These are phyloP conservation scores for Parascedosporium putredinis DNA, from an alignment of 2,329 filamentous ascomycete species.

Conservation along the genomic window DNA sequence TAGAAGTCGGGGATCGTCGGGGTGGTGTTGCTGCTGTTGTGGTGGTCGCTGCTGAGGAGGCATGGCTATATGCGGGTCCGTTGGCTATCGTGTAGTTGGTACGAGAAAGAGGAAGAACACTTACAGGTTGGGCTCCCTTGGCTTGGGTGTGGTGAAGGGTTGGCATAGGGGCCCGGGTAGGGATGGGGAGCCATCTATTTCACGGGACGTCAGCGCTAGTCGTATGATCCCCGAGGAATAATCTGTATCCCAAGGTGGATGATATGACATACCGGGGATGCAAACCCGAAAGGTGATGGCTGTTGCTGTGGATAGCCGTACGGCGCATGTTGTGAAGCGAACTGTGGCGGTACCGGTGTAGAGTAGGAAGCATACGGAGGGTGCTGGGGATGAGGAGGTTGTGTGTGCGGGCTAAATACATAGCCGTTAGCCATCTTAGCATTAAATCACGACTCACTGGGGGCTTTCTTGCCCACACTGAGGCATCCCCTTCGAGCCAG, in stretches of 20 bases:
- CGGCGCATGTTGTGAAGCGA: not conserved
- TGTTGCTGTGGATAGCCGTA: conserved; percentile 4
- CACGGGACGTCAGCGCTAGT: not conserved
- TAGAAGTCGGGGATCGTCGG: not conserved
- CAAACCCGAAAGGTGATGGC: not conserved
- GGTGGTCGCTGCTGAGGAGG: not conserved
- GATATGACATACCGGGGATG: not conserved
- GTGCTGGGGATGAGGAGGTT: not conserved
- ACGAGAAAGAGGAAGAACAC: not conserved
- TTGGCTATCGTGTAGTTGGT: not conserved
- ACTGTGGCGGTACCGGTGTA: not conserved
- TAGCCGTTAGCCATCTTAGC: not conserved
- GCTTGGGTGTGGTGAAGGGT: not conserved
- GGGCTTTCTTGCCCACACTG: no score
- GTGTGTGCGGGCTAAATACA: not conserved
- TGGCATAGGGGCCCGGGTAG: not conserved
- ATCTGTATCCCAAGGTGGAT: not conserved
- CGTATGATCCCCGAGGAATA: not conserved
- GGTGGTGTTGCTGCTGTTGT: not conserved
- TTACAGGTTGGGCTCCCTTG: not conserved
- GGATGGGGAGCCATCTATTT: not conserved
- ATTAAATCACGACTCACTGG: no score
- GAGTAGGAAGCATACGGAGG: not conserved
- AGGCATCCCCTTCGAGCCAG: no score
- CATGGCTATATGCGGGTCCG: not conserved